These are phyloP conservation scores for Striga asiatica DNA, from an alignment of 257 asterid species.

Conservation along the genomic window DNA sequence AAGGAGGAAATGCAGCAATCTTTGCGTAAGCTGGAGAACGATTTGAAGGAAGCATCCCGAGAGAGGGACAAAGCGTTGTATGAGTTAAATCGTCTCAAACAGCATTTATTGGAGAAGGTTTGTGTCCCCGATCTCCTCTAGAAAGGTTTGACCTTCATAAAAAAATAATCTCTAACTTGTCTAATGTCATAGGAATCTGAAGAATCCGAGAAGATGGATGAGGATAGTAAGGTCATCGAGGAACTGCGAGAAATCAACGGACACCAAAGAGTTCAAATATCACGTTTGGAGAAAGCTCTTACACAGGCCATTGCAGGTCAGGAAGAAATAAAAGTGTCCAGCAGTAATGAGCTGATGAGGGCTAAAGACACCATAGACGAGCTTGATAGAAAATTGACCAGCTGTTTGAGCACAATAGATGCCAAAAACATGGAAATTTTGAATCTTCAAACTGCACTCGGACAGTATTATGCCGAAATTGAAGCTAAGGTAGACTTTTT, in stretches of 20 bases:
- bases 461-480: constrained; percentile 97
- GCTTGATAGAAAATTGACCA: constrained; percentile 58
- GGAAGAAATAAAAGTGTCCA: constrained; percentile 58
- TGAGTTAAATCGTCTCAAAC: constrained; percentile 85
- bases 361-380: constrained; percentile 64
- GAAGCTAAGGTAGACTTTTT: constrained; percentile 72
- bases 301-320: constrained; percentile 53
- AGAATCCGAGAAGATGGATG: constrained; percentile 98
- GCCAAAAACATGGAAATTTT: constrained; percentile 81
- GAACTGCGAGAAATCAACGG: constrained; percentile 65
- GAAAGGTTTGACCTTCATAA: constrained; percentile 13
- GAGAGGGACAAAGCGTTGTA: constrained; percentile 77
- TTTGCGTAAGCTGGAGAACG: constrained; percentile 66
- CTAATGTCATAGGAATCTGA: constrained; percentile 64
- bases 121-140: constrained; percentile 8
- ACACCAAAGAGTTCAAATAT: constrained; percentile 60
- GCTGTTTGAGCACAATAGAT: constrained; percentile 61
- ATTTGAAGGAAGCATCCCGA: constrained; percentile 48
- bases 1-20: constrained; percentile 59
- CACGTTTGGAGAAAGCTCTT: constrained; percentile 68
- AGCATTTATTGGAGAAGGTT: constrained; percentile 93
- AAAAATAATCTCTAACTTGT: constrained; percentile 13
- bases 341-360: constrained; percentile 46
- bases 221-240: constrained; percentile 86
- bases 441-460: constrained; percentile 96